Evolutionary conservation across 169 alveolate genomes (phyloP), one percentile per base, ranked within the genome.

Genomic region (Plasmodium fragile): DNA sequence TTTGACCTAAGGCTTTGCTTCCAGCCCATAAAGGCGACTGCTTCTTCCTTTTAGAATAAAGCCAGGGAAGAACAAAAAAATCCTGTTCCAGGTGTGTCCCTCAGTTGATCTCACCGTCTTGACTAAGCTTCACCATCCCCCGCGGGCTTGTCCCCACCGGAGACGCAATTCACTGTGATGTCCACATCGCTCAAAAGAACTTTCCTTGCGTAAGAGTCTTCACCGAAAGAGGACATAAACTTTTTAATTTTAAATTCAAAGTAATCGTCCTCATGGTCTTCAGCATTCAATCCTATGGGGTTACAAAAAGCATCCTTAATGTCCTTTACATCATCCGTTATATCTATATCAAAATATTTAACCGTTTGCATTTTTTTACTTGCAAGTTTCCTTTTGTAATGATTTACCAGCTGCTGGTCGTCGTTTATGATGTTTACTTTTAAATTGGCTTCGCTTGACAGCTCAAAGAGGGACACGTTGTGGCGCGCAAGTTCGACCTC

Each of bases 321-420:
- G 39, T 85, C 93, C 6, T 73, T 45, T 8, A 85, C 79, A 49
- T 85, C 93, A 1, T 85, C 80, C 30, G 93, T 85, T 85, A 85
- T 85, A 43, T 85, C 93, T 6, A 85, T 73, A 85, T 85, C 84
- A 85, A 85, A 85, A 85, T 85, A 85, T 85, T 49, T 85, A 7
- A 85, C 85, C 18, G 36, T 85, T 30, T 41, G 65, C n/a, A 85
- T 52, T 75, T 41, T 36, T 34, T 39, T 85, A 85, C 75, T 85
- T 75, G 59, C 69, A 39, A 85, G 41, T 75, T n/a, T 22, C 18
- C 36, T 85, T 18, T 30, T 52, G 69, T 85, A 85, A 53, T 85
- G 69, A n/a, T 53, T 52, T 18, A 85, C 85, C 32, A 32, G 11
- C 5, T 73, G 30, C 6, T 73, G 77, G 25, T 85, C 32, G 39